Evolutionary conservation across 2,329 filamentous ascomycete genomes (phyloP), one percentile per base, ranked within the genome.

Genomic region (Neonectria ditissima): DNA sequence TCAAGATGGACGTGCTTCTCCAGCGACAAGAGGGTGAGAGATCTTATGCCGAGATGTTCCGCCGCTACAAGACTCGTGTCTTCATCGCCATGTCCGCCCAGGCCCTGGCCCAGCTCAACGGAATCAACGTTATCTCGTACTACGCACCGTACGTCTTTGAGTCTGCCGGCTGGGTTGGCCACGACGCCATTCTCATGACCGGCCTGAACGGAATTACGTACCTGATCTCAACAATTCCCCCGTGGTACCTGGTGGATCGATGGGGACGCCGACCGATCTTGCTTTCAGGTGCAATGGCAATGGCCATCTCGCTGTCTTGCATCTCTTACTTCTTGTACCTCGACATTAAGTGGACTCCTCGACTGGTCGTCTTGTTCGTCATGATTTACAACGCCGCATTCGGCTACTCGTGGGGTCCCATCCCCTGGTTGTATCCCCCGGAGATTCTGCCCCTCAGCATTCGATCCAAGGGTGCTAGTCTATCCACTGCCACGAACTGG

Each of bases 31-130:
- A 99, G 81, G 96, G 96, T 72, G 96, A 98, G 81, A 88, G 96
- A 70, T 89, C 92, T 0, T 99, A 98, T 79, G 73, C 80, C 41
- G 96, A 98, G 66, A 99, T 99, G 96, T 99, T 98, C 84, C 91
- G 87, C 74, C 89, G 93, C 66, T 98, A 98, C 83, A 88, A 86
- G 76, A 96, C 92, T 74, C 93, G 96, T 56, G 95, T 98, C 69
- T 93, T 98, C 75, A 98, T 98, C 77, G 96, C 96, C 80, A 98
- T 98, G 96, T 98, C 95, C 34, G 96, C 96, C 4, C 96, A 98
- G 80, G 94, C 91, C 6, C 88, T 99, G 69, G 96, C 96, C 28
- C 96, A 99, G 80, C 88, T 99, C 57, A 98, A 98, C 81, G 96
- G 96, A 69, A 99, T 99, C 83, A 99, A 99, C 80, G 96, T 99